Percentiles rank a stretch among this genome's conserved stretches.
These are phyloP conservation scores for Tylopilus cervinicoccineus DNA, from an alignment of 768 basidiomycete genomes.

Conservation along the genomic window DNA sequence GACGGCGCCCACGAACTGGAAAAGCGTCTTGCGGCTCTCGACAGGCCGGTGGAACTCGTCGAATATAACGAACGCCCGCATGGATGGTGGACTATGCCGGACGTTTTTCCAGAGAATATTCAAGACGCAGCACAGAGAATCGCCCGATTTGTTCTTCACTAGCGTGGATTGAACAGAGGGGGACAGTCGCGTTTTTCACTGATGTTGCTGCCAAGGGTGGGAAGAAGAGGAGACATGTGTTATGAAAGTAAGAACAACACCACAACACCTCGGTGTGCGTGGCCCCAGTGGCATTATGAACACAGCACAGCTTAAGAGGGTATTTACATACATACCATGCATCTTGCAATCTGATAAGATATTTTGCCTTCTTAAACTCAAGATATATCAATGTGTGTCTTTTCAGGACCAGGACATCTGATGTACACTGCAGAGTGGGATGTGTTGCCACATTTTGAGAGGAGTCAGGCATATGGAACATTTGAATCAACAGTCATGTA, in stretches of 20 bases:
- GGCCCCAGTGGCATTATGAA: too few relatives aligned
- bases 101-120: slow-evolving; percentile 13
- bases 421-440: slow-evolving; percentile 2
- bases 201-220: too few relatives aligned
- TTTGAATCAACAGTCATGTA: background rate
- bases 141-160: slow-evolving; percentile 1
- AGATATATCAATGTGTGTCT: background rate
- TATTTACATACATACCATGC: background rate
- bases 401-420: too few relatives aligned
- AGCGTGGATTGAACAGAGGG: background rate
- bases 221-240: too few relatives aligned
- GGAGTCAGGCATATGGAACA: background rate
- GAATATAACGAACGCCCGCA: slow-evolving; percentile 24
- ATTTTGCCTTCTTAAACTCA: slow-evolving; percentile 1
- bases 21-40: background rate
- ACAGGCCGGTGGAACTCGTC: slow-evolving; percentile 16
- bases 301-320: background rate
- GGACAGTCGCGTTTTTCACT: too few relatives aligned
- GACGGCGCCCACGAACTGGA: slow-evolving; percentile 10
- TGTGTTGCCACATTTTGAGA: background rate
- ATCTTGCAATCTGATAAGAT: background rate
- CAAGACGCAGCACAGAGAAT: slow-evolving; percentile 13
- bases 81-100: slow-evolving; percentile 20
- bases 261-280: too few relatives aligned
- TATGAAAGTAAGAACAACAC: too few relatives aligned